Evolutionary conservation across 2,329 filamentous ascomycete species (phyloP), one percentile per base, ranked within the genome.

Genomic region (Pseudogymnoascus sp.): DNA sequence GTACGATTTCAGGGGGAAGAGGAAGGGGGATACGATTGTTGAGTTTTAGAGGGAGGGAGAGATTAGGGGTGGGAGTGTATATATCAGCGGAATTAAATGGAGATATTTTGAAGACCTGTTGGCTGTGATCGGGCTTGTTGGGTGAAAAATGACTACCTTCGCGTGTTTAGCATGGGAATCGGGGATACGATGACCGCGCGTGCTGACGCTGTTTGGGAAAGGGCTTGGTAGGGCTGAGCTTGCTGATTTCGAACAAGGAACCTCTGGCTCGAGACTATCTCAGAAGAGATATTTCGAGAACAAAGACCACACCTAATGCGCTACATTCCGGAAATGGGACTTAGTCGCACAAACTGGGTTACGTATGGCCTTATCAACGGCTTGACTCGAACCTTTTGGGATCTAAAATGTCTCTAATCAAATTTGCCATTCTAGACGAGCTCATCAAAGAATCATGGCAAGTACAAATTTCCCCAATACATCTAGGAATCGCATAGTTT

Each of bases 1-100:
- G 74, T 96, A 80, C 76, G 83, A 96, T 59, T 76, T 97, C 70
- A 85, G 92, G 70, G 93, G 87, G 64, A 97, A 97, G 87, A 83
- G 90, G 76, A 89, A 85, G 77, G 93, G 91, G 62, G 93, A 97
- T 74, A 81, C 87, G n/a, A 82, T 96, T 72, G 79, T 81, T 63
- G 93, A 97, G 78, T 93, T 83, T 75, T 97, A 78, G 71, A 66
- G 56, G 21, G 38, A 38, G 24, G 31, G 50, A 61, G 63, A 63
- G 59, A 61, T 19, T 19, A 19, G 62, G 61, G 62, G 33, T 6
- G 5, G 61, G 63, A 64, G 59, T 77, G 77, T 82, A 81, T 72
- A 80, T 81, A 80, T 70, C 64, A 61, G 59, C 33, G 59, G 19
- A 42, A 40, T 24, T 13, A n/a, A 61, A 60, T 61, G 11, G 24